These are phyloP conservation scores for Starmerella potacharoeniae DNA, from an alignment of 805 yeast species.

Conservation along the genomic window DNA sequence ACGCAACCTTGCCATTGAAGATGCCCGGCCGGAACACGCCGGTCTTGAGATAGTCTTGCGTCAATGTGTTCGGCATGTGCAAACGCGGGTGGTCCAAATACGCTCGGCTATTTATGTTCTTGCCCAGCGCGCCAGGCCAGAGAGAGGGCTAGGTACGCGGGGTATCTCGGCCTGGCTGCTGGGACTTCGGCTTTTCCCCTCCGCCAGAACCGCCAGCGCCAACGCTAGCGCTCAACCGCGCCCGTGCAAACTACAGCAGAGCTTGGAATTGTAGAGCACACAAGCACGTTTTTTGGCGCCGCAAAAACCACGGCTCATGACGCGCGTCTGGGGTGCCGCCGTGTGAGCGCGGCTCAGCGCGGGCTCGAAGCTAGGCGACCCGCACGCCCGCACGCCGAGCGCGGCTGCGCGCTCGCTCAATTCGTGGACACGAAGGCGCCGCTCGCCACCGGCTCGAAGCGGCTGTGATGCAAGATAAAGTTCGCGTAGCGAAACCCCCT, in stretches of 20 bases:
- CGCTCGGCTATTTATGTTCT: background rate
- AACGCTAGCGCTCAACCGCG: background rate
- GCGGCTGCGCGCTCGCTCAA: too few relatives aligned
- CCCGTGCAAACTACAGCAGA: background rate
- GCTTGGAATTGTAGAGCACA: too few relatives aligned
- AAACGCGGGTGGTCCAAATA: too few relatives aligned
- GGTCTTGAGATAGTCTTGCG: slow-evolving; percentile 22
- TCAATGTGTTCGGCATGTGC: slow-evolving; percentile 25
- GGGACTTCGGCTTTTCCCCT: background rate
- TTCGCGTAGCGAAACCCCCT: background rate
- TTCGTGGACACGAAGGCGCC: too few relatives aligned
- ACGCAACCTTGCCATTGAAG: slow-evolving; percentile 74
- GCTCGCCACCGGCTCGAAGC: too few relatives aligned
- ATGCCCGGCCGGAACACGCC: slow-evolving; percentile 42
- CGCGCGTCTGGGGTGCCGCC: too few relatives aligned
- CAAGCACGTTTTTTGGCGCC: too few relatives aligned
- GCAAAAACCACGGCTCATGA: too few relatives aligned
- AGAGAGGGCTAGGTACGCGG: slow-evolving; percentile 2
- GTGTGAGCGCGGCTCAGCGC: too few relatives aligned
- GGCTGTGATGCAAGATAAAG: background rate
- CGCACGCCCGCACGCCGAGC: too few relatives aligned
- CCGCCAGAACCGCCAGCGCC: background rate
- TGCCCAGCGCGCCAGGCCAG: background rate
- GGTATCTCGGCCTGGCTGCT: slow-evolving; percentile 1
- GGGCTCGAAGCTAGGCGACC: too few relatives aligned